These are phyloP conservation scores for Limnanthes douglasii DNA, from an alignment of 345 rosid species.

Conservation along the genomic window DNA sequence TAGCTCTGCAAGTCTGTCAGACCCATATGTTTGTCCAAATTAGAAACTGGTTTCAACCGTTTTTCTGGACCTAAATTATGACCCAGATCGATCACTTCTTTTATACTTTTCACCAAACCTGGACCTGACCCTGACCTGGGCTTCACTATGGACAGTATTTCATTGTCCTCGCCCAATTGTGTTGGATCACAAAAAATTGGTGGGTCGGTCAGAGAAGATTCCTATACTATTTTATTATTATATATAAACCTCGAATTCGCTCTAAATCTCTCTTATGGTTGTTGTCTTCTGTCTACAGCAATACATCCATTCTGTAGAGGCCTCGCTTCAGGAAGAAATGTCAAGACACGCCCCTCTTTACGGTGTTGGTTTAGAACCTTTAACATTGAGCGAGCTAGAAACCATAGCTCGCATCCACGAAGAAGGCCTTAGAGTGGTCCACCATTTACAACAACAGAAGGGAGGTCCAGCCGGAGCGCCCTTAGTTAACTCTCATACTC, in stretches of 20 bases:
- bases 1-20: too few species aligned
- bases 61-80: too few species aligned
- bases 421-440: conserved; percentile 88
- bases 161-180: neutral
- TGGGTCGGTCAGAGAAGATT: neutral
- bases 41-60: too few species aligned
- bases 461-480: conserved; percentile 71
- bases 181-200: neutral
- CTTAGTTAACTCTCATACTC: conserved; percentile 37
- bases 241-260: too few species aligned
- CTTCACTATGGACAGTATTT: too few species aligned
- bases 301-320: conserved; percentile 62
- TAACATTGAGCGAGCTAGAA: conserved; percentile 84
- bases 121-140: too few species aligned
- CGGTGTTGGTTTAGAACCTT: conserved; percentile 83
- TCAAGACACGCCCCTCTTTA: conserved; percentile 87
- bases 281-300: conserved; percentile 38
- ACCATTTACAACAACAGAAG: conserved; percentile 56
- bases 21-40: too few species aligned
- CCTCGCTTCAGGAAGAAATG: conserved; percentile 79
- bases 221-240: neutral
- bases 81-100: too few species aligned
- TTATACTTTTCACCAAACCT: too few species aligned
- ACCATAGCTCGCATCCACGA: conserved; percentile 83
- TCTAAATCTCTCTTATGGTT: too few species aligned